Conservation (phyloP, 495 filamentous ascomycete species). For the Parmelia sp. region DNA sequence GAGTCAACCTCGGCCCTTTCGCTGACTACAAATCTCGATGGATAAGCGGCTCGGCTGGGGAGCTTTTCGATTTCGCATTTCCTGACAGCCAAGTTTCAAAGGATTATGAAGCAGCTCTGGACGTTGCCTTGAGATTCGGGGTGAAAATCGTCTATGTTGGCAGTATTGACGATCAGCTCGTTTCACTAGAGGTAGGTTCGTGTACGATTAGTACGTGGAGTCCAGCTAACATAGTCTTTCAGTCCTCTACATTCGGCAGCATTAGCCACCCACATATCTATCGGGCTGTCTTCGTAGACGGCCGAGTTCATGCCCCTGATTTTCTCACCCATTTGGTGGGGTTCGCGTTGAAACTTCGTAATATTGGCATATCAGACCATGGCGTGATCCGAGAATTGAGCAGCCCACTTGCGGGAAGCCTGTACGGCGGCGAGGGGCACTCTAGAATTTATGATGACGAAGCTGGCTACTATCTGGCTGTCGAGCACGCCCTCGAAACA, state of each 20-base stretch:
- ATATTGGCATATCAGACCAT: slow-evolving; percentile 86
- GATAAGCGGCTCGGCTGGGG: slow-evolving; percentile 79
- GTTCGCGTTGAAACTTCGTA: slow-evolving; percentile 87
- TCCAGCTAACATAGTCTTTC: slow-evolving; percentile 22
- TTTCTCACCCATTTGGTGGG: slow-evolving; percentile 90
- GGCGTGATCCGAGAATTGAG: slow-evolving; percentile 89
- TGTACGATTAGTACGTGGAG: background rate
- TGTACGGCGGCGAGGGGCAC: slow-evolving; percentile 90
- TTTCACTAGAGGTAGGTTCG: slow-evolving; percentile 69
- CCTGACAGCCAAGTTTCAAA: slow-evolving; percentile 73
- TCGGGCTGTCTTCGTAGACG: slow-evolving; percentile 90
- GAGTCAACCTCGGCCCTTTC: slow-evolving; percentile 90
- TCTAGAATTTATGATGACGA: slow-evolving; percentile 87
- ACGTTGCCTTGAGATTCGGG: slow-evolving; percentile 65
- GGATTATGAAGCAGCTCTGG: slow-evolving; percentile 69
- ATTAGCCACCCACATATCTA: slow-evolving; percentile 87
- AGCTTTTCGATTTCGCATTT: slow-evolving; percentile 86
- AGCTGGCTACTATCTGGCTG: slow-evolving; percentile 80
- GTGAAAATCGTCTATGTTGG: slow-evolving; percentile 79
- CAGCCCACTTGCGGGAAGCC: slow-evolving; percentile 77
- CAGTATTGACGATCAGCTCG: slow-evolving; percentile 94
- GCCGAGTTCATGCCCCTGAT: slow-evolving; percentile 83
- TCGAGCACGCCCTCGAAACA: slow-evolving; percentile 81
- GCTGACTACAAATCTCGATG: slow-evolving; percentile 75
- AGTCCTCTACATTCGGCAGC: slow-evolving; percentile 80